These are phyloP conservation scores for Biscogniauxia sp. DNA, from an alignment of 2,329 filamentous ascomycete genomes.

Conservation along the genomic window DNA sequence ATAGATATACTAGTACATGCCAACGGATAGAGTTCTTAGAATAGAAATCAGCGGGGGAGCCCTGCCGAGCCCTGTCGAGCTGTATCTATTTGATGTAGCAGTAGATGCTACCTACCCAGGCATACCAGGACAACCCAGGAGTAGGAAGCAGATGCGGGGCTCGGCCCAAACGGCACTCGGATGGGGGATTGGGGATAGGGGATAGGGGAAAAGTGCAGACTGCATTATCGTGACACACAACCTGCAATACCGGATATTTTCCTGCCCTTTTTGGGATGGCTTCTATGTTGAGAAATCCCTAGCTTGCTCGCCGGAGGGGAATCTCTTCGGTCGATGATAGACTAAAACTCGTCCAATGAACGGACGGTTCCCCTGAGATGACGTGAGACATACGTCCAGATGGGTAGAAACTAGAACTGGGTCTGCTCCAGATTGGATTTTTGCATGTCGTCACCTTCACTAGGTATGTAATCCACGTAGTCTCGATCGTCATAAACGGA, in stretches of 20 bases:
- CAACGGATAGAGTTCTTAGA: neutral
- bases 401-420: neutral
- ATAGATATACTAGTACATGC: neutral
- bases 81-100: too few species aligned
- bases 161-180: neutral
- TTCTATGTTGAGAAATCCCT: neutral
- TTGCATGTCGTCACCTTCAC: neutral
- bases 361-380: neutral
- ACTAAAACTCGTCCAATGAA: neutral
- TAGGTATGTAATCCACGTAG: neutral
- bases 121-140: neutral
- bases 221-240: neutral
- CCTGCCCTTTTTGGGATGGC: neutral
- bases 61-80: neutral
- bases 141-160: neutral
- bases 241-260: neutral
- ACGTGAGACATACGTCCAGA: neutral
- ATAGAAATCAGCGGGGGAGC: neutral
- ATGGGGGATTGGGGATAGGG: neutral
- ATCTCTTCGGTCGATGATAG: neutral
- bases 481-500: neutral
- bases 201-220: neutral
- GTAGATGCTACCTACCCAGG: too few species aligned
- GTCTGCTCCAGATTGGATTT: neutral
- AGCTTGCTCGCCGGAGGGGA: too few species aligned